A percentile compares a stretch with the other conserved stretches of the same genome.
These are phyloP conservation scores for Puccinia novopanici DNA, from an alignment of 1,284 basidiomycete genomes.

Conservation along the genomic window DNA sequence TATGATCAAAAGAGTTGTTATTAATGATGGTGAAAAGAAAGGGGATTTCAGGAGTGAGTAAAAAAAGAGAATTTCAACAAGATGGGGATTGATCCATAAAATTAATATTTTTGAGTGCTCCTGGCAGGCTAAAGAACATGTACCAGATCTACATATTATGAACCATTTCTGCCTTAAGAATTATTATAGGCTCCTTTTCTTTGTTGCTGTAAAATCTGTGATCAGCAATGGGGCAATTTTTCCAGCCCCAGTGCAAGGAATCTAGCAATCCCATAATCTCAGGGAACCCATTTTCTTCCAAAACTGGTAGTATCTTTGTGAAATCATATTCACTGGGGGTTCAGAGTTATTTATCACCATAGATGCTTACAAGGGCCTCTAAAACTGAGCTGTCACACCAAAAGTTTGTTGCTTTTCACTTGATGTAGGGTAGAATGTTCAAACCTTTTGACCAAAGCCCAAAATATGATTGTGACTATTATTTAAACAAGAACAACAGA, in stretches of 20 bases:
- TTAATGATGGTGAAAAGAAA: no score
- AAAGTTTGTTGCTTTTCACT: no score
- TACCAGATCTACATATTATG: constrained; percentile 22
- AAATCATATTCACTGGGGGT: constrained; percentile 7
- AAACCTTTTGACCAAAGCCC: no score
- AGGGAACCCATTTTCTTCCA: constrained; percentile 5
- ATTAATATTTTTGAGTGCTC: constrained; percentile 33
- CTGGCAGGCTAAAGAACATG: constrained; percentile 17
- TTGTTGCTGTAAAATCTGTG: neutral
- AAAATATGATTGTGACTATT: no score
- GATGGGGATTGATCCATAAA: neutral
- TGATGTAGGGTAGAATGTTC: no score
- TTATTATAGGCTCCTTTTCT: neutral
- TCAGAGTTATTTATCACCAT: no score
- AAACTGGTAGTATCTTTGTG: neutral
- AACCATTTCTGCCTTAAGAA: constrained; percentile 8
- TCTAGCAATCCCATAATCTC: constrained; percentile 7
- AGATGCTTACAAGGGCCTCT: no score
- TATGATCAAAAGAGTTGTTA: no score
- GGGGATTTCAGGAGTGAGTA: no score
- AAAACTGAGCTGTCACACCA: no score
- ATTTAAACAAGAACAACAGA: no score
- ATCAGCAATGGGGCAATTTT: constrained; percentile 19
- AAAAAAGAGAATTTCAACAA: no score
- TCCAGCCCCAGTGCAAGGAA: constrained; percentile 27